Base-by-base conservation (phyloP, 1,139 yeast species). In the Zygoascus meyerae region DNA sequence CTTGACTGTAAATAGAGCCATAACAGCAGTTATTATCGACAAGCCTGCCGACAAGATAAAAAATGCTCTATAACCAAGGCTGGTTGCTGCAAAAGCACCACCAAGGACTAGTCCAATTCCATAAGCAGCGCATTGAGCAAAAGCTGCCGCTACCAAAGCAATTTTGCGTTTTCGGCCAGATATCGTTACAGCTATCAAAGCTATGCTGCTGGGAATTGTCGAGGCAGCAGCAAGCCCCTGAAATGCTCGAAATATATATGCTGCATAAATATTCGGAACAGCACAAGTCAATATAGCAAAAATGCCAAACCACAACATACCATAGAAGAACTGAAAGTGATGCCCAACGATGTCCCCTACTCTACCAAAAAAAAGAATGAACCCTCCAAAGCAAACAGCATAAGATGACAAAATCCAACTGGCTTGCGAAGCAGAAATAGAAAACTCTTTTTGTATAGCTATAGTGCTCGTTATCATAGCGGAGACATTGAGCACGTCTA, bases 341-440 rank as follows among this genome's bases (percentile, higher is more conserved):
- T 40, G 44, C 8, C 44, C 44, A 12, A 40, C 32, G 14, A 40
- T 40, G 32, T 40, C 44, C 15, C 44, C 30, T 14, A 40, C 33
- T 40, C 44, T 16, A 6, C 44, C 44, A 12, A 40, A 40, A 7
- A 40, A 18, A 28, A 40, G 21, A n/a, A 40, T 40, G 38, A 40
- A 40, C n/a, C 44, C 44, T 21, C 44, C 38, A 34, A 40, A 40
- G 38, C 44, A 40, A 10, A 40, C 38, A 12, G 44, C 44, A 40
- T 40, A 40, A 8, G 44, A 32, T n/a, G 44, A 40, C 26, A 40
- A 18, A 1, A 30, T 37, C 44, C 44, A 40, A 17, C 44, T 40
- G 10, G 37, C 44, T 21, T 33, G 21, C 16, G 44, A 14, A n/a
- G 31, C 31, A 10, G 14, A 9, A 5, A 40, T 32, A 12, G 14